Evolutionary conservation across 1,284 basidiomycete genomes (phyloP).

Genomic region (Prillingera fragicola): DNA sequence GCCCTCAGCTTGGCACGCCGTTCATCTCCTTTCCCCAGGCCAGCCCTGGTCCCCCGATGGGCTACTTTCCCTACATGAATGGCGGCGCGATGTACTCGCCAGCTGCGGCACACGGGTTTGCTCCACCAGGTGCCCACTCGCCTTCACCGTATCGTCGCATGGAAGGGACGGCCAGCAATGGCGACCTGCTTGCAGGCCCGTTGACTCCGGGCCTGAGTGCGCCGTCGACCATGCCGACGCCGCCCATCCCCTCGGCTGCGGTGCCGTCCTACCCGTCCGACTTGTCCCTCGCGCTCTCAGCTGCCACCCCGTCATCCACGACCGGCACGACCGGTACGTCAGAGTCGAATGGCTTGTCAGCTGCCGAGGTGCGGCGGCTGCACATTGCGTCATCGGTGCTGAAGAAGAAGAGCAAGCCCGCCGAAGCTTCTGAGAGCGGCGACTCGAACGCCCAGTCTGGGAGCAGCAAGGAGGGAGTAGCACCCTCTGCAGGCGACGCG

Average conservation of each 20-base stretch:
- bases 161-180: constrained; percentile 1
- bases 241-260: constrained; percentile 3
- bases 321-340: not conserved
- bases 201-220: constrained; percentile 34
- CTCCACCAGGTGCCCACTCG: not conserved
- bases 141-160: constrained; percentile 5
- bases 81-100: constrained; percentile 3
- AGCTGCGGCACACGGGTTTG: constrained; percentile 3
- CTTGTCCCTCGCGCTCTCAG: constrained; percentile 2
- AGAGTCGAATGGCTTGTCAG: constrained; percentile 7
- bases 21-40: constrained; percentile 1
- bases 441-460: constrained; percentile 6
- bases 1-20: not conserved
- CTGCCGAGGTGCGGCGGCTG: constrained; percentile 28
- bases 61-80: not conserved
- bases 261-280: constrained; percentile 14
- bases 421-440: constrained; percentile 13
- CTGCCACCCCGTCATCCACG: constrained; percentile 2
- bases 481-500: constrained; percentile 69
- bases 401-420: constrained; percentile 28
- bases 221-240: not conserved
- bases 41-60: not conserved
- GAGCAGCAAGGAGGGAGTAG: constrained; percentile 47
- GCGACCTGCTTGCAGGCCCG: constrained; percentile 30
- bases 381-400: constrained; percentile 34